Base-by-base conservation (phyloP, 2,329 filamentous ascomycete species). In the Tolypocladium pustulatum region DNA sequence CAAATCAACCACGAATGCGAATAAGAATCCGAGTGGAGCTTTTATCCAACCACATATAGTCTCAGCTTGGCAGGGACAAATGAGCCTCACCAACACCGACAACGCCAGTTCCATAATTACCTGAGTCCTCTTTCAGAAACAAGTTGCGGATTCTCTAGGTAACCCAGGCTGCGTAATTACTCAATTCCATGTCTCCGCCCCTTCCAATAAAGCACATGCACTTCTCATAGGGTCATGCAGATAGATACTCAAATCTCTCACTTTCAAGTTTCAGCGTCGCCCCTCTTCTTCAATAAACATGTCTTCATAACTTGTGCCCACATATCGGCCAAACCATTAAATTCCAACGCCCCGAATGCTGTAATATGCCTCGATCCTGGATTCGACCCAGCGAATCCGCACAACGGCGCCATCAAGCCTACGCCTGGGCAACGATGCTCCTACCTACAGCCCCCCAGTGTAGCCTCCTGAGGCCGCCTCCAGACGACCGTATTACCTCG, bases 361-460 rank as follows among this genome's bases (percentile, higher is more conserved):
- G 30, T 15, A 32, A 9, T 36, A 22, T 36, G 49, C 49, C 32
- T n/a, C 49, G 30, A 5, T 20, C 20, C 30, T 7, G 30, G 30
- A 34, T 53, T 53, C 30, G 49, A 36, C 49, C 20, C 30, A 20
- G 30, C 30, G 20, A 36, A 53, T 15, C 49, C 49, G 36, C 49
- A 34, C 49, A 20, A 10, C 30, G 20, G 49, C n/a, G 20, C 9
- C 55, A 54, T 34, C 54, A 13, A 27, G 34, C 54, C 63, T 52
- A 65, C 15, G 63, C 64, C 63, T 71, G 71, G 51, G 81, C 80
- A 43, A 76, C 72, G 46, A 83, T 76, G 64, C 78, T 81, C 65
- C 73, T 76, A 9, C 76, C 77, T 57, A 83, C 75, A 12, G 73
- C 75, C 13, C 80, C 78, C 81, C 82, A 85, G 53, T 77, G 74